Evolutionary conservation across 441 rosid species (phyloP), one percentile per base, ranked within the genome.

Genomic region (Erodium moschatum): DNA sequence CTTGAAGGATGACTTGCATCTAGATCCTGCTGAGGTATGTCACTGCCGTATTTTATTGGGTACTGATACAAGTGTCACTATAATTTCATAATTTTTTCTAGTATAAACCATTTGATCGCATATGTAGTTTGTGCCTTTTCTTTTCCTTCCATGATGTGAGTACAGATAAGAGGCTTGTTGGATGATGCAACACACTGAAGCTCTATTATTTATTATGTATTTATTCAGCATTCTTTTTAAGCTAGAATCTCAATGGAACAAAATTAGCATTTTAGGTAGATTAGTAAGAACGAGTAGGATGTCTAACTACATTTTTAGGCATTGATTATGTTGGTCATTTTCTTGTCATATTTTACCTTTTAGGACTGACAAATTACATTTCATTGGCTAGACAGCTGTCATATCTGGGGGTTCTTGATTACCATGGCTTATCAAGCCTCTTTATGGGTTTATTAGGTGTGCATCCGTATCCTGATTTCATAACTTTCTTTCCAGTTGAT

Each of bases 21-120:
- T 94, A 69, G 97, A 94, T 79, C 97, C 98, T 73, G 97, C 98
- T 4, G 98, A 94, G 95, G 98, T 89, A 80, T 78, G 73, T 29
- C 33, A 19, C 21, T 35, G 72, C 21, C 20, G 11, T 64, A 2
- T 60, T 29, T 66, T 20, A 8, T 4, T 72, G 13, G 6, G 61
- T 5, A 4, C 56, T 38, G 33, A n/a, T 54, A 33, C 12, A 24
- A 24, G 56, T 48, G 35, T 38, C 63, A 42, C 10, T 50, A 13
- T 13, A 38, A 38, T 54, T 72, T 54, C 5, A 20, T 1, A 29
- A 2, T 66, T 67, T 3, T 20, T 42, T 42, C 52, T 48, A 62
- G 40, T 67, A 19, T 2, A 42, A 77, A 0, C 12, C 18, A 24
- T 24, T 20, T 31, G 7, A 18, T 46, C n/a, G 1, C 38, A 44